phyloP scores from a whole-genome alignment of 1,284 basidiomycete species.

The Ustilago trichophora region DNA sequence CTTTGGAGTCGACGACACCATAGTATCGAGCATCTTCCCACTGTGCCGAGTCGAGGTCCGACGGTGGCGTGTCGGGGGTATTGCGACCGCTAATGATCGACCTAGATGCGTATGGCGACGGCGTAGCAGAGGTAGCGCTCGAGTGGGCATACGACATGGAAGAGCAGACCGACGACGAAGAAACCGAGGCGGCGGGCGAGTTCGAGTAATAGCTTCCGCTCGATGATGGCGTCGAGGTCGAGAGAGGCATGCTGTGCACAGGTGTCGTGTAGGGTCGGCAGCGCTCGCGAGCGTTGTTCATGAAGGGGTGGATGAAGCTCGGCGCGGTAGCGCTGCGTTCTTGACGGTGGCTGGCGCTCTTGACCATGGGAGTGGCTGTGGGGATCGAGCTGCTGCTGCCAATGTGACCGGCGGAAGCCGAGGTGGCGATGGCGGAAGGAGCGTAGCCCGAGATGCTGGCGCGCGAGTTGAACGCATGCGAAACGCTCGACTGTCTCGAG shows the following conservation, averaged over 20 bases:
- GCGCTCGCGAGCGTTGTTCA: slow-evolving; percentile 38
- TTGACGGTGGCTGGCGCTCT: slow-evolving; percentile 46
- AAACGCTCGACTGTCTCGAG: slow-evolving; percentile 39
- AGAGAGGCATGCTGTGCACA: slow-evolving; percentile 37
- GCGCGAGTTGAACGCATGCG: slow-evolving; percentile 31
- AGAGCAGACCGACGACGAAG: slow-evolving; percentile 47
- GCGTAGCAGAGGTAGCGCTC: slow-evolving; percentile 35
- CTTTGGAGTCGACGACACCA: slow-evolving; percentile 15
- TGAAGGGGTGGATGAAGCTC: slow-evolving; percentile 40
- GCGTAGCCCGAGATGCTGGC: slow-evolving; percentile 49
- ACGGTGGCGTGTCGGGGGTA: slow-evolving; percentile 61
- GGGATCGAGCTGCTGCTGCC: slow-evolving; percentile 32
- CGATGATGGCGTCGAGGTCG: slow-evolving; percentile 16
- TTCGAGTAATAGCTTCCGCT: slow-evolving; percentile 28
- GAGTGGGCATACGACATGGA: slow-evolving; percentile 35
- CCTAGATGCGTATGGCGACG: slow-evolving; percentile 48
- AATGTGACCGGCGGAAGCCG: slow-evolving; percentile 11
- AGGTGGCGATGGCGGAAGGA: slow-evolving; percentile 7
- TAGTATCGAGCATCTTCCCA: slow-evolving; percentile 44
- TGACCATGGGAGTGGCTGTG: slow-evolving; percentile 30
- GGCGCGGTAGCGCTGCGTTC: slow-evolving; percentile 35
- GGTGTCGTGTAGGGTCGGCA: slow-evolving; percentile 55
- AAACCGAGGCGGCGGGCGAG: slow-evolving; percentile 42
- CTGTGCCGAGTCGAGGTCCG: slow-evolving; percentile 45
- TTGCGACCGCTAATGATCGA: slow-evolving; percentile 51